Base-by-base conservation (phyloP, 495 filamentous ascomycete genomes). In the Hypoxylon fragiforme region DNA sequence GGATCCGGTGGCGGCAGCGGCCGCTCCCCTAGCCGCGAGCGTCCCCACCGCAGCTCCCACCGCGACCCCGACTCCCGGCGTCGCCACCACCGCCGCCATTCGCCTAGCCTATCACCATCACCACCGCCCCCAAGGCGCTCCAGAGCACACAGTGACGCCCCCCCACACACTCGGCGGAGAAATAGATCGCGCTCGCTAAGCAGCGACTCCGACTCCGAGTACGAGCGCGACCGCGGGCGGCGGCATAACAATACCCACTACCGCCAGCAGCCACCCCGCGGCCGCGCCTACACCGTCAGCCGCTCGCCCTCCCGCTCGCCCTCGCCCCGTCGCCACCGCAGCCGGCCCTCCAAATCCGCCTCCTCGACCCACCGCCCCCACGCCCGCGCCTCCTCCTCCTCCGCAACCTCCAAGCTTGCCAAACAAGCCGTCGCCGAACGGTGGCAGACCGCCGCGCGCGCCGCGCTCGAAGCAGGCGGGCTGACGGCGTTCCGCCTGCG, bases 391-490 rank as follows among this genome's bases (percentile, higher is more conserved):
- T 37, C 50, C 2, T 53, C 53, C 7, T 56, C 57, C n/a, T 38
- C 38, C 9, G 41, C 50, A 1, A 49, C 53, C 7, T 56, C 57
- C 13, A 51, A 56, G 19, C 26, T 46, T 4, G 34, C 54, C 15
- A 8, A 56, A 3, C 34, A 51, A 19, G 44, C 30, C 5, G 32
- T 18, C 4, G 55, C 59, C 0, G 58, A 65, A 0, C 35, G 52
- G 12, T 68, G 61, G 63, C 59, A 74, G 49, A 59, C 64, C 46
- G 71, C 73, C 0, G 70, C 70, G 6, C 52, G 61, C 0, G 74
- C 74, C 0, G 74, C 74, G 1, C 50, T 77, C 3, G 65, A 73
- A 43, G 74, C 74, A 0, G 74, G 68, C 31, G 67, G 66, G n/a
- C 44, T 70, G 7, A 67, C 70, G 7, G 74, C 73, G 3, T 54